A percentile compares a stretch with the other conserved stretches of the same genome.
These are phyloP conservation scores for Asterella californica DNA, from an alignment of 225 moss, liverwort and hornwort species.

Conservation along the genomic window DNA sequence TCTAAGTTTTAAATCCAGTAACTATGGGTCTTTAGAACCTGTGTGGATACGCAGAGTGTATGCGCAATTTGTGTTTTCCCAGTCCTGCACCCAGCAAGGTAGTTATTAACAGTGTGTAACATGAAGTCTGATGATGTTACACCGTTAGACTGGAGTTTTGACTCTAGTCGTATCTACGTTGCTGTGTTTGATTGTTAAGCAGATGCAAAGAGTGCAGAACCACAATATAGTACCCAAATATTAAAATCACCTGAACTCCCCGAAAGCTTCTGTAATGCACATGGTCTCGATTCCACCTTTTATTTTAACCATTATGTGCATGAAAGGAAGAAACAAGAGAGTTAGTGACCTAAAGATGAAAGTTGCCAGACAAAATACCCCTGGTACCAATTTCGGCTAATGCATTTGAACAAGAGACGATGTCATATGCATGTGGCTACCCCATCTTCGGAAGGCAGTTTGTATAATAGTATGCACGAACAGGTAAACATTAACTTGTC, in stretches of 20 bases:
- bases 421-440: not conserved
- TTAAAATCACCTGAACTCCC: conserved; percentile 72
- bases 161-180: no score
- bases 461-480: not conserved
- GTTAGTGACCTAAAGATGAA: not conserved
- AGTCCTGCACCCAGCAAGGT: conserved; percentile 48
- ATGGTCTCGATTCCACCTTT: conserved; percentile 88
- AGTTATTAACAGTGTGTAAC: not conserved
- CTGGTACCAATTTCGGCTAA: not conserved
- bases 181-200: no score
- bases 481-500: not conserved
- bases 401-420: not conserved
- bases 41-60: conserved; percentile 90
- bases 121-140: not conserved
- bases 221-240: not conserved
- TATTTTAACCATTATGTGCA: not conserved
- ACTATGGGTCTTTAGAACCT: conserved; percentile 34
- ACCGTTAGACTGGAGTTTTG: not conserved
- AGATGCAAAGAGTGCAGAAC: no score
- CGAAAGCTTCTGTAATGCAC: conserved; percentile 85
- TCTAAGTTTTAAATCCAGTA: not conserved
- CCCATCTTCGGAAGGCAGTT: not conserved
- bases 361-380: not conserved
- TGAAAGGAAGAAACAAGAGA: not conserved
- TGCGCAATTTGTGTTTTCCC: conserved; percentile 91